A percentile compares a stretch with the other conserved stretches of the same genome.
Conservation (phyloP, 495 filamentous ascomycete species). For the Podospora pseudopauciseta region DNA sequence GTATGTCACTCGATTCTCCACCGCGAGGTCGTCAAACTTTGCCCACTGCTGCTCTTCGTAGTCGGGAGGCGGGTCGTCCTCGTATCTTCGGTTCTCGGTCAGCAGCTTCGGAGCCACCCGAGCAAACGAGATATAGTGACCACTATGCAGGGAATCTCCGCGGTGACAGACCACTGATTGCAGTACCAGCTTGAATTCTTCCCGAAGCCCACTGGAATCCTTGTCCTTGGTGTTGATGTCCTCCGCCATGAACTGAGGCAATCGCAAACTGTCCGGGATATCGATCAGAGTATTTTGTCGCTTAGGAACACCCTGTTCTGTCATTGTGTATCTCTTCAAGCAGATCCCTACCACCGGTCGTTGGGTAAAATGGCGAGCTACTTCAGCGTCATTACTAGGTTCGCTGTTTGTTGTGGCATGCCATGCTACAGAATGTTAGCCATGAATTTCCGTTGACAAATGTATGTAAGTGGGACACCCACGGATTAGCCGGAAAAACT, state of each 20-base stretch:
- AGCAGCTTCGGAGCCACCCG: conserved; percentile 59
- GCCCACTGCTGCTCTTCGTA: conserved; percentile 73
- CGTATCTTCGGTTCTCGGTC: conserved; percentile 51
- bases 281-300: conserved; percentile 79
- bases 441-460: not conserved
- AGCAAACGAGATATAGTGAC: conserved; percentile 85
- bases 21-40: conserved; percentile 81
- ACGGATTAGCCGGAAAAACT: conserved; percentile 91
- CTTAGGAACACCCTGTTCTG: conserved; percentile 60
- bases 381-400: conserved; percentile 45
- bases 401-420: conserved; percentile 51
- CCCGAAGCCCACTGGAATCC: conserved; percentile 55
- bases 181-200: conserved; percentile 77
- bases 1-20: conserved; percentile 56
- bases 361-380: conserved; percentile 47
- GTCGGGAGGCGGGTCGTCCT: conserved; percentile 47
- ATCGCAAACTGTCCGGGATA: conserved; percentile 80
- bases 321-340: conserved; percentile 82
- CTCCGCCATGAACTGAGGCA: conserved; percentile 87
- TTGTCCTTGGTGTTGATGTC: conserved; percentile 60
- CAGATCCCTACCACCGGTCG: conserved; percentile 88
- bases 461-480: conserved; percentile 28
- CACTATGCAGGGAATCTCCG: conserved; percentile 81
- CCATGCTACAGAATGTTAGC: conserved; percentile 66
- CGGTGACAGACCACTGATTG: conserved; percentile 90